These are phyloP conservation scores for Cardamine chenopodiifolia DNA, from an alignment of 345 rosid species.

Conservation along the genomic window DNA sequence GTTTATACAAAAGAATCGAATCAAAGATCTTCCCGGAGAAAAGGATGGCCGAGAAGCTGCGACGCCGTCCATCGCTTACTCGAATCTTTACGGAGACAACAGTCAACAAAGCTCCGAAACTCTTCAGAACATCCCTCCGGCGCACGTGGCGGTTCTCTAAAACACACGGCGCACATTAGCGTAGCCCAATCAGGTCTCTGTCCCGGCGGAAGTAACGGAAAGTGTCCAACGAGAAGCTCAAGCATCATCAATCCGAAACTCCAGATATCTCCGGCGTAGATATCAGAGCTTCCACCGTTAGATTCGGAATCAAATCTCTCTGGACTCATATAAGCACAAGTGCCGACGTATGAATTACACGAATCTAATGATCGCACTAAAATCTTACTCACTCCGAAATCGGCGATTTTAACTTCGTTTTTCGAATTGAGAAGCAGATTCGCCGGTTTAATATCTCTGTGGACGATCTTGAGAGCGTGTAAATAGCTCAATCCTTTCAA, in stretches of 20 bases:
- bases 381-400: conserved; percentile 84
- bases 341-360: conserved; percentile 86
- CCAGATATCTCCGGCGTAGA: conserved; percentile 87
- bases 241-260: conserved; percentile 78
- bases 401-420: conserved; percentile 77
- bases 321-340: conserved; percentile 94
- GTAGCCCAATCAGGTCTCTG: conserved; percentile 93
- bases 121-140: conserved; percentile 65
- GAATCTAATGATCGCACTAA: conserved; percentile 67
- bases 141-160: conserved; percentile 72
- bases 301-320: conserved; percentile 81
- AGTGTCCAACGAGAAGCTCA: conserved; percentile 78
- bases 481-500: conserved; percentile 66
- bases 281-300: conserved; percentile 59
- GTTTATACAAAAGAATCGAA: conserved; percentile 18
- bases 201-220: conserved; percentile 66
- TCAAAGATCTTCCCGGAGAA: conserved; percentile 45
- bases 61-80: conserved; percentile 71
- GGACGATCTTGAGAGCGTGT: conserved; percentile 71
- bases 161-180: conserved; percentile 87
- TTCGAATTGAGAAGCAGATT: conserved; percentile 62
- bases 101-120: conserved; percentile 66
- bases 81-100: conserved; percentile 82
- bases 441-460: conserved; percentile 84
- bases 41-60: conserved; percentile 70